Conservation (phyloP, 1,139 yeast species). For the Debaryomyces udenii region DNA sequence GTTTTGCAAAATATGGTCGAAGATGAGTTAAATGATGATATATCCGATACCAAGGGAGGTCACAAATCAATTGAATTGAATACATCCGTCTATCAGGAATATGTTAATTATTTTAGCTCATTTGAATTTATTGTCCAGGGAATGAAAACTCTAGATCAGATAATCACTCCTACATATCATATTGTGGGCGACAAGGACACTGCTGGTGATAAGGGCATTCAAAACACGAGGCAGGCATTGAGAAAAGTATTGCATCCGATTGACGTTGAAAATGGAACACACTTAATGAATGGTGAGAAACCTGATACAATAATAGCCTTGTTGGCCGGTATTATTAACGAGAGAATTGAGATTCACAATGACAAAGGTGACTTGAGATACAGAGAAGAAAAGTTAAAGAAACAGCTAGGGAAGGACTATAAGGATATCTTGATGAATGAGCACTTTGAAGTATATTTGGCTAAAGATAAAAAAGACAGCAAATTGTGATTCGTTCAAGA, state of each 20-base stretch:
- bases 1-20: conserved; percentile 40
- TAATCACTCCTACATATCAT: conserved; percentile 39
- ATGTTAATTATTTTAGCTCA: conserved; percentile 3
- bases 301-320: conserved; percentile 43
- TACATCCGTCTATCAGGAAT: conserved; percentile 1
- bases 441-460: neutral
- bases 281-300: conserved; percentile 46
- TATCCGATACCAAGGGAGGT: neutral
- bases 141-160: conserved; percentile 11
- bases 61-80: conserved; percentile 3
- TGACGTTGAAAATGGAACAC: conserved; percentile 45
- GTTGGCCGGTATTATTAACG: conserved; percentile 12
- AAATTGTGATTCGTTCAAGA: no score
- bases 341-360: conserved; percentile 3
- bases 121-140: neutral
- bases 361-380: conserved; percentile 10
- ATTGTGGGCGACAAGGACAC: conserved; percentile 44
- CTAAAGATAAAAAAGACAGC: neutral
- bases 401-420: conserved; percentile 7
- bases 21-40: conserved; percentile 24
- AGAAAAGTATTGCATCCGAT: conserved; percentile 29
- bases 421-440: neutral
- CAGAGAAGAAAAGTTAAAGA: conserved; percentile 4
- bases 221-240: conserved; percentile 20
- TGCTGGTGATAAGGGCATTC: conserved; percentile 35